Base-by-base conservation (phyloP, 345 rosid species). In the Brassica rapa region DNA sequence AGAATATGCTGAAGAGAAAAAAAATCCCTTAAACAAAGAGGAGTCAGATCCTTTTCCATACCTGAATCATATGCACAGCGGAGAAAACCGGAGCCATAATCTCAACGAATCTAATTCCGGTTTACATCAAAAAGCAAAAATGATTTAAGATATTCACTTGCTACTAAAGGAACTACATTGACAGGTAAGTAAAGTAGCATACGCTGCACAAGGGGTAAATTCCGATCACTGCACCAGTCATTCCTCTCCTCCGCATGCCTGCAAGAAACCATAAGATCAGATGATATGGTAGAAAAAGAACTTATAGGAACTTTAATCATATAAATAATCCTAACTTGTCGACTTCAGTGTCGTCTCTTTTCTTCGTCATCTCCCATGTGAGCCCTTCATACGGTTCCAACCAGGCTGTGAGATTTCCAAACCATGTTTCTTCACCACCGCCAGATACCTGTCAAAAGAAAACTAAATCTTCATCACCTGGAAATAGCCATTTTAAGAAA, bases 151-250 rank as follows among this genome's bases (percentile, higher is more conserved):
- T 16, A 14, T 23, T 64, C 39, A 74, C 11, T 41, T 10, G 19
- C n/a, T 63, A 11, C 43, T 19, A 30, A 11, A 30, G 62, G 4
- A 60, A 59, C 23, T 43, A 72, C 5, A 67, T 3, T 60, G 32
- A 68, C 21, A 73, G n/a, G 15, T 56, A 60, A 37, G 51, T 29
- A 21, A 61, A 71, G 66, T 76, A 59, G 78, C 89, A 32, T 95
- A 95, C 99, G 97, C 97, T 73, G 97, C 98, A 87, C 98, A 93
- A 55, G 99, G 99, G 99, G 99, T 83, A 89, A 79, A 71, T 85
- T 85, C 16, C 89, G 92, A 82, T 91, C 87, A 24, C 72, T 74
- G 80, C 98, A 95, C 96, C 97, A 89, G 6, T 96, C 98, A 41
- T 89, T 87, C 82, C 79, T 90, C 89, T 95, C 99, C 70, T 89